Evolutionary conservation across 1,284 basidiomycete genomes (phyloP).

Genomic region (Marasmius fiardii): DNA sequence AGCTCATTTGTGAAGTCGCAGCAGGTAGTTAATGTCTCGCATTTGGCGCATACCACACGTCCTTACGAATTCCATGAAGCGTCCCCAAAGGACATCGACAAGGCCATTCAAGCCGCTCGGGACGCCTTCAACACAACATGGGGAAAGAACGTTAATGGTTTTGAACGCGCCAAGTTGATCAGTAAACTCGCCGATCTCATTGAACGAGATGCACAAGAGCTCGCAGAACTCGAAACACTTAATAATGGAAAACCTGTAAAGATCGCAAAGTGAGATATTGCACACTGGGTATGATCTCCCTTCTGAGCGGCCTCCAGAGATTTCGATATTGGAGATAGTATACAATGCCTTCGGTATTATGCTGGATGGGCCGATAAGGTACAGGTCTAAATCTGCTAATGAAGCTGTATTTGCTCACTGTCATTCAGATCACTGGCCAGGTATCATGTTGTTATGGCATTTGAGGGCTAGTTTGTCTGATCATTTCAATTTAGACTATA

Average conservation of each 20-base stretch:
- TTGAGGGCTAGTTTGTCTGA: slow-evolving; percentile 8
- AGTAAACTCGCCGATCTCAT: slow-evolving; percentile 91
- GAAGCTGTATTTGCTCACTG: slow-evolving; percentile 34
- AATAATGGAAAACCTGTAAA: slow-evolving; percentile 86
- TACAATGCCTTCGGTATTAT: slow-evolving; percentile 81
- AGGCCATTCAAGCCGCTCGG: slow-evolving; percentile 81
- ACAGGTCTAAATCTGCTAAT: neutral
- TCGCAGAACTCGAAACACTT: slow-evolving; percentile 76
- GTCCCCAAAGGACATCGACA: slow-evolving; percentile 76
- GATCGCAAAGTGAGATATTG: slow-evolving; percentile 52
- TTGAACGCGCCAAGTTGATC: slow-evolving; percentile 76
- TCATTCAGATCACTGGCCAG: slow-evolving; percentile 59
- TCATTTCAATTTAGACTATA: slow-evolving; percentile 48
- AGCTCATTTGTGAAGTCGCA: slow-evolving; percentile 62
- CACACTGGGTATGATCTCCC: neutral
- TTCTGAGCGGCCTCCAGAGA: slow-evolving; percentile 44
- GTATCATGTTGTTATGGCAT: slow-evolving; percentile 28
- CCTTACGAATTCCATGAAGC: slow-evolving; percentile 34
- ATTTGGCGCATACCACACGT: neutral
- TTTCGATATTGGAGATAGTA: slow-evolving; percentile 81
- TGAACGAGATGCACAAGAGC: slow-evolving; percentile 76
- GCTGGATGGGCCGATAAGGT: slow-evolving; percentile 43
- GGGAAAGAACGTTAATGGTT: slow-evolving; percentile 85
- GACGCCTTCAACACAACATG: slow-evolving; percentile 85
- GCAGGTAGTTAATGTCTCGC: slow-evolving; percentile 44